phyloP scores from a whole-genome alignment of 2,329 filamentous ascomycete genomes.

The Chaetomium strumarium region DNA sequence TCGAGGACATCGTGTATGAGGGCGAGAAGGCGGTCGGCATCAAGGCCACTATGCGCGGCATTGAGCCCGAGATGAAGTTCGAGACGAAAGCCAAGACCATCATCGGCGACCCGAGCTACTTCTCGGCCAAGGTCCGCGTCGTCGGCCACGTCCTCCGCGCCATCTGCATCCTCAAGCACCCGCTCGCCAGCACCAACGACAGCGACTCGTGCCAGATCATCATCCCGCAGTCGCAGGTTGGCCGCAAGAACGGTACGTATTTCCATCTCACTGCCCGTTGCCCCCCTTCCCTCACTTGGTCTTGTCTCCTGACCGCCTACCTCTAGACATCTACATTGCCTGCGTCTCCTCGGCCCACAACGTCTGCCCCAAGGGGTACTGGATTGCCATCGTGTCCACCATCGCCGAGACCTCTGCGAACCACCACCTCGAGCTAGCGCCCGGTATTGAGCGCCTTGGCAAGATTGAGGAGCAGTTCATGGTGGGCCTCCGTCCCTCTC shows the following conservation, averaged over 20 bases:
- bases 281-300: background rate
- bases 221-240: conserved; percentile 95
- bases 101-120: conserved; percentile 94
- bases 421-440: conserved; percentile 91
- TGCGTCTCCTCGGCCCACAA: conserved; percentile 95
- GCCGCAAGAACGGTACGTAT: conserved; percentile 81
- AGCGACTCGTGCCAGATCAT: conserved; percentile 90
- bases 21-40: conserved; percentile 84
- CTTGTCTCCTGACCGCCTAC: conserved; percentile 10
- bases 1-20: conserved; percentile 86
- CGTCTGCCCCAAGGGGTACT: conserved; percentile 98
- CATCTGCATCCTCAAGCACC: conserved; percentile 96
- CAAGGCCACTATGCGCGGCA: conserved; percentile 92
- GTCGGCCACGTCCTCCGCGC: conserved; percentile 89
- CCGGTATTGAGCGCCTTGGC: conserved; percentile 86
- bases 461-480: conserved; percentile 96
- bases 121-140: conserved; percentile 80
- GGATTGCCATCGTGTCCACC: conserved; percentile 96
- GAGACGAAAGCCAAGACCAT: conserved; percentile 95
- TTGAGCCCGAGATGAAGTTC: conserved; percentile 82
- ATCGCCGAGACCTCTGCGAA: conserved; percentile 89
- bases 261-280: background rate
- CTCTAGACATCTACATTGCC: conserved; percentile 86
- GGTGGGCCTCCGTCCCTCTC: conserved; percentile 40
- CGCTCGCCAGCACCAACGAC: conserved; percentile 81